Evolutionary conservation across 352 stramenopile genomes (phyloP).

Genomic region (Phytophthora cactorum): DNA sequence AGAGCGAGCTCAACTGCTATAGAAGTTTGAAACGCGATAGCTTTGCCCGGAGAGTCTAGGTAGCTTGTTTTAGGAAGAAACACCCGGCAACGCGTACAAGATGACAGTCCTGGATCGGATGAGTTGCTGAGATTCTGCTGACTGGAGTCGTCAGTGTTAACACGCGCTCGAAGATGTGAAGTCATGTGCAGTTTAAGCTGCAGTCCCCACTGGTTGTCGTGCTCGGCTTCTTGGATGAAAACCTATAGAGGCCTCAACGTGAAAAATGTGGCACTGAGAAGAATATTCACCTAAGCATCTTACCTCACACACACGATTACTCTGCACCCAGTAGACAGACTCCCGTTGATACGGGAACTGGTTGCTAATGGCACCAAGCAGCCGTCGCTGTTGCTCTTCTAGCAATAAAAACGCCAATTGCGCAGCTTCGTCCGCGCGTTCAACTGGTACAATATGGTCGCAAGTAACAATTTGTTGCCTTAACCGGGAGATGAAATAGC

Average conservation of each 20-base stretch:
- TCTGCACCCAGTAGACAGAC: conserved; percentile 40
- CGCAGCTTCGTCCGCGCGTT: conserved; percentile 14
- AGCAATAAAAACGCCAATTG: conserved; percentile 13
- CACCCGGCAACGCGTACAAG: conserved; percentile 18
- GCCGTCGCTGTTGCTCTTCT: conserved; percentile 25
- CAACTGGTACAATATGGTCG: conserved; percentile 39
- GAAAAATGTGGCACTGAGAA: neutral
- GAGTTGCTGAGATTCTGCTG: neutral
- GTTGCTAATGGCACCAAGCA: conserved; percentile 23
- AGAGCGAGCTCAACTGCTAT: conserved; percentile 14
- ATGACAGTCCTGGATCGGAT: neutral
- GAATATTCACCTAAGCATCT: neutral
- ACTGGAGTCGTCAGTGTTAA: neutral
- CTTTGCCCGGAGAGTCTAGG: neutral
- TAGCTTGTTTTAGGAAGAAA: conserved; percentile 53
- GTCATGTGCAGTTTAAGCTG: conserved; percentile 26
- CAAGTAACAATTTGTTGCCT: conserved; percentile 27
- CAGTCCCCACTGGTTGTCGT: conserved; percentile 46
- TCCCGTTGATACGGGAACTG: conserved; percentile 22
- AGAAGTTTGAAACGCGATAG: conserved; percentile 6
- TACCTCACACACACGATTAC: conserved; percentile 41
- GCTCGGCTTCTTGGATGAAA: conserved; percentile 29
- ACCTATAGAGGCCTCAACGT: conserved; percentile 25
- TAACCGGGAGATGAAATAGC: conserved; percentile 26
- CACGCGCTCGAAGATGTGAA: conserved; percentile 7